Percentiles rank a stretch among this genome's conserved stretches.
phyloP scores from a whole-genome alignment of 1,139 yeast genomes.

The Candida frijolesensis region DNA sequence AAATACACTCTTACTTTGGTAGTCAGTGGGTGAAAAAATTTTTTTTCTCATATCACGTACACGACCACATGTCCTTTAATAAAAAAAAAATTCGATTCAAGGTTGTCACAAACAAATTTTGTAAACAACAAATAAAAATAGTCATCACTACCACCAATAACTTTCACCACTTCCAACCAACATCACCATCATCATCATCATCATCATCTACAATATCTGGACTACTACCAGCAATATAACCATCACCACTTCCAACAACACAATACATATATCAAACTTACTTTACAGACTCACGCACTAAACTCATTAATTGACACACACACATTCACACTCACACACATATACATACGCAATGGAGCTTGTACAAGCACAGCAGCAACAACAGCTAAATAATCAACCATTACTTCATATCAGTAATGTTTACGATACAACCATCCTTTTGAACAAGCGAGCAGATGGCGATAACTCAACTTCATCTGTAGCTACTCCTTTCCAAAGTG shows the following conservation, averaged over 20 bases:
- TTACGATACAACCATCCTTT: background rate
- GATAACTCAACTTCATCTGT: constrained; percentile 8
- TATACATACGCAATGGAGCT: background rate
- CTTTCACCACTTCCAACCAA: too few relatives aligned
- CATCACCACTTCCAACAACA: too few relatives aligned
- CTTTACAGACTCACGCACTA: too few relatives aligned
- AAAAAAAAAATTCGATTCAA: too few relatives aligned
- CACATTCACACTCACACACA: background rate
- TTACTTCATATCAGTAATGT: constrained; percentile 1
- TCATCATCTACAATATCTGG: too few relatives aligned
- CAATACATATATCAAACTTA: too few relatives aligned
- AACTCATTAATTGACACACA: background rate
- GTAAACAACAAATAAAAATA: background rate
- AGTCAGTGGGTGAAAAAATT: background rate
- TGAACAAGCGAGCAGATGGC: constrained; percentile 12
- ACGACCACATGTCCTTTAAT: too few relatives aligned
- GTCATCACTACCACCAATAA: background rate
- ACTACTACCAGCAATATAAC: too few relatives aligned
- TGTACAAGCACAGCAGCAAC: background rate
- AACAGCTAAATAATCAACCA: background rate
- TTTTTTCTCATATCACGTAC: background rate
- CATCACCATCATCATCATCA: too few relatives aligned
- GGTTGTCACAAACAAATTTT: too few relatives aligned
- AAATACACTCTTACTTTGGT: background rate
- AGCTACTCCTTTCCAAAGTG: background rate